Base-by-base conservation (phyloP, 169 alveolate species). In the Amoebophrya sp. region DNA sequence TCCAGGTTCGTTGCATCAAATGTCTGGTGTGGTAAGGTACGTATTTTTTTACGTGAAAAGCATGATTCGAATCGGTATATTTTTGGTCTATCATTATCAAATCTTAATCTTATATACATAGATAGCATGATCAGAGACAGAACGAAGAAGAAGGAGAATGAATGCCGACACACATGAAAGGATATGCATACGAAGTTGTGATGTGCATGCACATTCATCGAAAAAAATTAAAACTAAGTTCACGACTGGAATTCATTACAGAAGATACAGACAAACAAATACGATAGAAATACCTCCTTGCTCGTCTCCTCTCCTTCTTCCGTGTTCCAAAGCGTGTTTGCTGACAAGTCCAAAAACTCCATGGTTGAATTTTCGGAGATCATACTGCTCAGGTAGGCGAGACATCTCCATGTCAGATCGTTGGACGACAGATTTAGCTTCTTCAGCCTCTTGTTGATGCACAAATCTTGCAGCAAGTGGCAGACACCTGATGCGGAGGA, bases 381-480 rank as follows among this genome's bases (percentile, higher is more conserved):
- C 92, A 89, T 91, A 0, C n/a, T 89, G 76, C 89, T 90, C 76
- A 90, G 65, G 78, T 93, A 93, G 36, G 94, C 92, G 39, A 93
- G 76, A 89, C 93, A 91, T 41, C 92, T 89, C 91, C 54, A 90
- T 53, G 94, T 93, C 89, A 93, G 41, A 91, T 93, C 94, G 89
- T 93, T 93, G 92, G 92, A 83, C n/a, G 92, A 78, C 36, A 93
- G 92, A 91, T 93, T 91, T 89, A 93, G 93, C 40, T 78, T 89
- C 65, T 41, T 53, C 92, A 93, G 93, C 65, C 78, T 92, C 92
- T 91, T 91, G 92, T 93, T 93, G 83, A 91, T 90, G 55, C 93
- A 89, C 91, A 93, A 41, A 36, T 90, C 93, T 92, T 93, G 89
- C 0, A 55, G 39, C 65, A 41, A 40, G 23, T 76, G 78, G 36